These are phyloP conservation scores for Murraya koenigii DNA, from an alignment of 345 rosid species.

Conservation along the genomic window DNA sequence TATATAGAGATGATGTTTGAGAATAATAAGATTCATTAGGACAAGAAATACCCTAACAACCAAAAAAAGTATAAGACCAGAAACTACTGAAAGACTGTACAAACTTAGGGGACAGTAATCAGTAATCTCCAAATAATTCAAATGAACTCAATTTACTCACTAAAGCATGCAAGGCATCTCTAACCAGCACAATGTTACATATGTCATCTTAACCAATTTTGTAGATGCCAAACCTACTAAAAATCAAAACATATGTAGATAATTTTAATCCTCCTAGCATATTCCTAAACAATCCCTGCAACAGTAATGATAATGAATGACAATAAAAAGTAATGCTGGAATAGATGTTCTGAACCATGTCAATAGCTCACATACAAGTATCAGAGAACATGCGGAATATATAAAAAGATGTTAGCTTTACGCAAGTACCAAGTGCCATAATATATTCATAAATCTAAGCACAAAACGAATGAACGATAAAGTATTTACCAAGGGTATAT, in stretches of 20 bases:
- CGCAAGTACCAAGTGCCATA: not conserved
- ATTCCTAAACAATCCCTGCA: not conserved
- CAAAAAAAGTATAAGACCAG: not conserved
- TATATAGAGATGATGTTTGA: not conserved
- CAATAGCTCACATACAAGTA: not conserved
- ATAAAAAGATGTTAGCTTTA: not conserved
- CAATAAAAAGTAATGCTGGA: not conserved
- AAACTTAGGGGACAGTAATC: not conserved
- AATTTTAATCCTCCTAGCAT: not conserved
- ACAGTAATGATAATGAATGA: not conserved
- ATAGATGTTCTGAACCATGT: not conserved
- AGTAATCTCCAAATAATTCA: not conserved
- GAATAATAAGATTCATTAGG: not conserved
- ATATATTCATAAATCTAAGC: not conserved
- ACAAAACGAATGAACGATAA: slow-evolving; percentile 1
- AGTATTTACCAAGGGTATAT: slow-evolving; percentile 78
- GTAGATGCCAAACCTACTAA: not conserved
- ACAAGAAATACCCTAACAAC: not conserved
- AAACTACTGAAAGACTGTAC: not conserved
- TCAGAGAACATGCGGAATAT: not conserved
- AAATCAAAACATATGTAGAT: not conserved
- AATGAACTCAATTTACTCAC: not conserved
- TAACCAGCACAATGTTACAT: not conserved
- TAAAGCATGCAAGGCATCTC: not conserved
- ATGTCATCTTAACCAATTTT: not conserved